Evolutionary conservation across 163 green algal genomes (phyloP).

Genomic region (Chlorella variabilis): DNA sequence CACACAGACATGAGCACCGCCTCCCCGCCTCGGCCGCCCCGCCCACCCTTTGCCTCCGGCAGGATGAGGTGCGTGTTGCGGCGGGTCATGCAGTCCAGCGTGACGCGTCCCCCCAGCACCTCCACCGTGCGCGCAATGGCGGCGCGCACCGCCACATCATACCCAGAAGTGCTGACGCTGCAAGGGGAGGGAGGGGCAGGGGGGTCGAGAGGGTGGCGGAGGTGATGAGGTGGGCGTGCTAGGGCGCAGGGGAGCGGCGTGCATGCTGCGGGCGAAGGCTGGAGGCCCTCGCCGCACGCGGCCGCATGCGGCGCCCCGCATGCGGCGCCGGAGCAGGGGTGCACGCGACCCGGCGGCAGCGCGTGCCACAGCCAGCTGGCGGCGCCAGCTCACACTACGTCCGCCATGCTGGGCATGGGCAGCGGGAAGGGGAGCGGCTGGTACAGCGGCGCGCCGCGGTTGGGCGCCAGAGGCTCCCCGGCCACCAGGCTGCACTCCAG

Average conservation of each 20-base stretch:
- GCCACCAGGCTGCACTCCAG: conserved; percentile 51
- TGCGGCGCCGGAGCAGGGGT: no score
- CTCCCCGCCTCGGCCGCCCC: conserved; percentile 6
- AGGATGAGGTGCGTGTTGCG: conserved; percentile 62
- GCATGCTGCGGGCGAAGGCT: no score
- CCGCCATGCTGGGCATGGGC: conserved; percentile 57
- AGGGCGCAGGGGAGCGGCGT: no score
- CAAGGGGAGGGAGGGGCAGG: no score
- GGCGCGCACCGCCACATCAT: conserved; percentile 26
- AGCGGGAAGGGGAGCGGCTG: conserved; percentile 58
- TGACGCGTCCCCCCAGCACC: conserved; percentile 46
- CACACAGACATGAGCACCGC: background rate
- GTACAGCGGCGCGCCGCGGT: conserved; percentile 44
- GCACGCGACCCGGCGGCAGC: no score
- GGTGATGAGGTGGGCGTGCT: no score
- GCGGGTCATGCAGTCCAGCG: conserved; percentile 41
- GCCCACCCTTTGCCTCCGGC: no score
- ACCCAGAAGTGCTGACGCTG: conserved; percentile 47
- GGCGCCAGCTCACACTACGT: conserved; percentile 40
- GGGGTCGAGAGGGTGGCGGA: background rate
- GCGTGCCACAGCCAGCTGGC: background rate
- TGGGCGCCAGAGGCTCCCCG: conserved; percentile 36
- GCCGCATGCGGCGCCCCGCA: no score
- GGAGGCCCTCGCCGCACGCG: no score
- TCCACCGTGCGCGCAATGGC: conserved; percentile 48